Conservation (phyloP, 2,329 filamentous ascomycete species). For the Hypoxylon sp. region DNA sequence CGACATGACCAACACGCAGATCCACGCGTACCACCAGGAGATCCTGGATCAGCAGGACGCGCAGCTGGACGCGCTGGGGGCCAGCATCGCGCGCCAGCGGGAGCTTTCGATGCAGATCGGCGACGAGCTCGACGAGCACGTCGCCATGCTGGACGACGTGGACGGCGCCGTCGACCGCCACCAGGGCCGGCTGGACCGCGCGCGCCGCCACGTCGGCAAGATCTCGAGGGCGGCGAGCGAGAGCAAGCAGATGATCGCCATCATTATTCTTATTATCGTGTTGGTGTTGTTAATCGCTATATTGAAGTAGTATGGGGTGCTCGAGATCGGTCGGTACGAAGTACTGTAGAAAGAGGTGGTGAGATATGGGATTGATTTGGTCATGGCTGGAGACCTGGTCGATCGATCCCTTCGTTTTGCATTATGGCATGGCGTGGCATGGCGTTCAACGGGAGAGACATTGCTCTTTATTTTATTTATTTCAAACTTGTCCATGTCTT, state of each 20-base stretch:
- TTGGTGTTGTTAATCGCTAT: slow-evolving; percentile 85
- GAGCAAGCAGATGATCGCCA: slow-evolving; percentile 86
- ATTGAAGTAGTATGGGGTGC: slow-evolving; percentile 67
- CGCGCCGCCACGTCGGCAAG: slow-evolving; percentile 75
- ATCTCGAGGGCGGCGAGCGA: slow-evolving; percentile 81
- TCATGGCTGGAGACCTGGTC: not conserved
- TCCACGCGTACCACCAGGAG: slow-evolving; percentile 84
- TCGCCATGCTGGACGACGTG: slow-evolving; percentile 88
- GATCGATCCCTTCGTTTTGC: slow-evolving; percentile 2
- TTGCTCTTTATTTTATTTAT: slow-evolving; percentile 30
- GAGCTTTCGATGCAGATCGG: slow-evolving; percentile 96
- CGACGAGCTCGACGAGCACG: slow-evolving; percentile 92
- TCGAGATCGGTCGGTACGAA: not conserved
- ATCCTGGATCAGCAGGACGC: slow-evolving; percentile 91
- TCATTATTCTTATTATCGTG: slow-evolving; percentile 84
- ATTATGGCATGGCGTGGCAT: slow-evolving; percentile 31
- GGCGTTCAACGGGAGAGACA: slow-evolving; percentile 42
- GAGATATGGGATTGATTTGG: not conserved
- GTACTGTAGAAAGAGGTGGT: slow-evolving; percentile 2
- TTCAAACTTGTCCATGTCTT: slow-evolving; percentile 27
- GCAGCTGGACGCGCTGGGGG: slow-evolving; percentile 89
- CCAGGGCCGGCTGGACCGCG: slow-evolving; percentile 78
- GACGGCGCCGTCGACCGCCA: slow-evolving; percentile 87
- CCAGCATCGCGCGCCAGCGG: slow-evolving; percentile 86
- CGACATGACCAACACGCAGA: slow-evolving; percentile 80